Percentiles rank a stretch among this genome's conserved stretches.
Conservation (phyloP, 371 early-diverging fungal species). For the Mucor indicus region DNA sequence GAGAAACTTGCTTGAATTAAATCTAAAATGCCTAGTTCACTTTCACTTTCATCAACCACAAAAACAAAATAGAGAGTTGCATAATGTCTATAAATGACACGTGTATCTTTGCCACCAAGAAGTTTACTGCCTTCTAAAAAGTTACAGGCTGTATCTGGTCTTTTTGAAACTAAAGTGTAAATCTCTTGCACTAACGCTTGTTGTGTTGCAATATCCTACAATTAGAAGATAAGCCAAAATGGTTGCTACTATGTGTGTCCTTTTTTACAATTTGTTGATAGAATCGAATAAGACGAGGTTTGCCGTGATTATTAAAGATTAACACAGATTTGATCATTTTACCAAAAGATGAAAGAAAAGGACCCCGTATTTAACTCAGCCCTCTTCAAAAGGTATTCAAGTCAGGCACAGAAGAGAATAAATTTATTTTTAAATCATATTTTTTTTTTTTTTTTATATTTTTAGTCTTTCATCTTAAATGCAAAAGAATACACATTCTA, state of each 20-base stretch:
- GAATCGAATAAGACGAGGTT: constrained; percentile 88
- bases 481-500: constrained; percentile 16
- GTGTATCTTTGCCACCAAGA: constrained; percentile 82
- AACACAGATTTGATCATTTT: constrained; percentile 87
- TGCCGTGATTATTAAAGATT: constrained; percentile 96
- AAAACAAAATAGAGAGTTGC: constrained; percentile 96
- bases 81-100: constrained; percentile 90
- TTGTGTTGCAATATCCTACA: constrained; percentile 77
- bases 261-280: constrained; percentile 81
- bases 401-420: neutral
- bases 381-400: neutral
- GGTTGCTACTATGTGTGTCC: neutral
- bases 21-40: constrained; percentile 93
- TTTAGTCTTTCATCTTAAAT: neutral
- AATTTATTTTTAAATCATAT: neutral
- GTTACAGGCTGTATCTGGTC: constrained; percentile 88
- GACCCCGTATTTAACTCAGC: neutral
- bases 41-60: constrained; percentile 90
- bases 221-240: neutral
- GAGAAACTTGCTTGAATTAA: constrained; percentile 74
- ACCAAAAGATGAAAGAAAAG: neutral
- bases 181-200: constrained; percentile 80
- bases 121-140: constrained; percentile 87
- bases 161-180: constrained; percentile 74
- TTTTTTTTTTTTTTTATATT: neutral